Evolutionary conservation across 2,329 filamentous ascomycete species (phyloP), one percentile per base, ranked within the genome.

Genomic region (Dryadomyces quercivorus): DNA sequence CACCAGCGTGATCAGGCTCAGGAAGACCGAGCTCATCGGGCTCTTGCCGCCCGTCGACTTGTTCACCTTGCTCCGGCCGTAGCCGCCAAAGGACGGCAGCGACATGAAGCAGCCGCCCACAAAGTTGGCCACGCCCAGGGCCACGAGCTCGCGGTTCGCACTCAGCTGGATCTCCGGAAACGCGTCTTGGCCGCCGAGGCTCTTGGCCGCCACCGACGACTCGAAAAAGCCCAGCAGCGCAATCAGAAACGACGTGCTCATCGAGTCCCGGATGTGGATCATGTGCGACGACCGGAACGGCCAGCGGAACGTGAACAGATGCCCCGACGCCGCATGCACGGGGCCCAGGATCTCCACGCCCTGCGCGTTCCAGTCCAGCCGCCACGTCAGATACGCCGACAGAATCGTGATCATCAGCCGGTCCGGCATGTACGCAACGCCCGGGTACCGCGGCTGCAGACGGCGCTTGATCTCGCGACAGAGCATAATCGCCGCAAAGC

Each of bases 181-280:
- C 10, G 81, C 81, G 59, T 85, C 80, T 51, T 74, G 74, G 45
- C 80, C 80, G 7, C 86, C 86, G 2, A 98, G 72, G 58, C 88
- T 92, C 70, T 97, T 97, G 40, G 93, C 93, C 1, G 93, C 93
- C 13, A 98, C 90, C 0, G 90, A 95, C 2, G 89, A 95, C 69
- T 98, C 93, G 63, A 98, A 98, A 70, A 98, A 98, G n/a, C 93
- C 93, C 0, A 98, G 82, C 22, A 98, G 76, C 0, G 91, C 89
- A 59, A 98, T 95, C 53, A 97, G 76, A 64, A 98, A 95, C 0
- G 89, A 86, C 0, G 93, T 97, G 52, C 88, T 85, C 77, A 97
- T 86, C 42, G 89, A 86, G 58, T 89, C 86, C 21, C 86, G 84
- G 53, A 94, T 87, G 65, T 96, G 86, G 22, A 81, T 77, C 75